Percentiles rank a stretch among this genome's conserved stretches.
phyloP scores from a whole-genome alignment of 2,329 filamentous ascomycete genomes.

The Fusarium compactum region DNA sequence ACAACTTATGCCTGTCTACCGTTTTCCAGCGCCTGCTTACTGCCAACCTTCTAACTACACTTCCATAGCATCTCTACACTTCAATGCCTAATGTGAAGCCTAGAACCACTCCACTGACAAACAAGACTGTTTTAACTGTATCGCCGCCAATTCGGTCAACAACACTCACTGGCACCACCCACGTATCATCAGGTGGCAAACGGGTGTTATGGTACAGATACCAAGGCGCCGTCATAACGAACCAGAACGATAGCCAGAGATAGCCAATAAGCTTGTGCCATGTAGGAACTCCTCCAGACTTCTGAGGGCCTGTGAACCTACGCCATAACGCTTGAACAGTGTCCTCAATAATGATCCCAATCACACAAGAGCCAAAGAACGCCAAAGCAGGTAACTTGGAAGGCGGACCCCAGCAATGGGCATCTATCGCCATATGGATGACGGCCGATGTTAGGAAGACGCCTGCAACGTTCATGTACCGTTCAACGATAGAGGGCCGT shows the following conservation, averaged over 20 bases:
- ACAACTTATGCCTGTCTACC: background rate
- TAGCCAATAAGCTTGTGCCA: background rate
- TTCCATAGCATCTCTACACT: background rate
- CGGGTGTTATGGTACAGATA: background rate
- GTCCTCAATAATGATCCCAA: background rate
- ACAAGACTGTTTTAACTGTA: background rate
- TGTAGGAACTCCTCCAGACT: accelerated
- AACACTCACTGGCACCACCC: background rate
- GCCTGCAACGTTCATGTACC: background rate
- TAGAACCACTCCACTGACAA: background rate
- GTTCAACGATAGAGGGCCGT: background rate
- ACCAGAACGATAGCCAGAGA: background rate
- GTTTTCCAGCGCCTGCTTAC: no score
- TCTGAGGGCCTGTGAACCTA: background rate
- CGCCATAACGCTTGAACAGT: background rate
- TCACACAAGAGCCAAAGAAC: background rate
- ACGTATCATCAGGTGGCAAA: background rate
- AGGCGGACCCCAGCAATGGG: background rate
- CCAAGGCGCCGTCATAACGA: background rate
- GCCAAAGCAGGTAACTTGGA: background rate
- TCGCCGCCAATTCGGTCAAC: background rate
- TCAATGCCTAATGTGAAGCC: background rate
- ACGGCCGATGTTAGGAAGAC: background rate
- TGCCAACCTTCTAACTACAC: background rate
- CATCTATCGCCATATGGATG: background rate